phyloP scores from a whole-genome alignment of 2,329 filamentous ascomycete species.

The Lomentospora prolificans region DNA sequence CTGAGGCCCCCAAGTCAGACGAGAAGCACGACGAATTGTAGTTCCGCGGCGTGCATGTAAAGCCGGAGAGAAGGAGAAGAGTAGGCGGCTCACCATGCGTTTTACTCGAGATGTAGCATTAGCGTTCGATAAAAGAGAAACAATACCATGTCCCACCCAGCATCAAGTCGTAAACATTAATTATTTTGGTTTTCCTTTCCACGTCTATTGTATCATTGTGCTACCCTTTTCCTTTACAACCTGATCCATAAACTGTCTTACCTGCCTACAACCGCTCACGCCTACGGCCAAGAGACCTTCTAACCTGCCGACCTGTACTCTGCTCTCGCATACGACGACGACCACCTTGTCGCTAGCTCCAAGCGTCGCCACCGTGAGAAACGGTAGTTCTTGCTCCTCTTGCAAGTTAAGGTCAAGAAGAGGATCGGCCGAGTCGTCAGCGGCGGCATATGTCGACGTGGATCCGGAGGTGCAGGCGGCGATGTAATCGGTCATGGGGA shows the following conservation, averaged over 20 bases:
- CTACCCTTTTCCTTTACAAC: constrained; percentile 65
- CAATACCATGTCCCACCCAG: background rate
- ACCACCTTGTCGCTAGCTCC: constrained; percentile 66
- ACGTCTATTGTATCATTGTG: constrained; percentile 39
- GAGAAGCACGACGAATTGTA: background rate
- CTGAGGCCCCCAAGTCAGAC: background rate
- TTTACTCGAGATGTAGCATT: background rate
- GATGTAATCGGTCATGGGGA: constrained; percentile 91
- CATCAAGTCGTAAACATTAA: background rate
- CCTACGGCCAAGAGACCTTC: constrained; percentile 92
- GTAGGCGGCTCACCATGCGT: background rate
- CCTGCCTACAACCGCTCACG: constrained; percentile 82
- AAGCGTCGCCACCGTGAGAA: constrained; percentile 74
- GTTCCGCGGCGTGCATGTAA: background rate
- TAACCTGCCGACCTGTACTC: constrained; percentile 69
- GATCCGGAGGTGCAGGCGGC: constrained; percentile 81
- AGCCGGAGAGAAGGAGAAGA: background rate
- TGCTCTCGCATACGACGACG: constrained; percentile 76
- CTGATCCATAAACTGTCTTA: constrained; percentile 69
- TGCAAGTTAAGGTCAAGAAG: constrained; percentile 68
- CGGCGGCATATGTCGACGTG: constrained; percentile 54
- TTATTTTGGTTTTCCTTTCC: background rate
- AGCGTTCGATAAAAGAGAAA: background rate
- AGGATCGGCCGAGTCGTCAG: constrained; percentile 63
- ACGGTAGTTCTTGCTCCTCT: constrained; percentile 83